Base-by-base conservation (phyloP, 2,329 filamentous ascomycete genomes). In the Colletotrichum sp. region DNA sequence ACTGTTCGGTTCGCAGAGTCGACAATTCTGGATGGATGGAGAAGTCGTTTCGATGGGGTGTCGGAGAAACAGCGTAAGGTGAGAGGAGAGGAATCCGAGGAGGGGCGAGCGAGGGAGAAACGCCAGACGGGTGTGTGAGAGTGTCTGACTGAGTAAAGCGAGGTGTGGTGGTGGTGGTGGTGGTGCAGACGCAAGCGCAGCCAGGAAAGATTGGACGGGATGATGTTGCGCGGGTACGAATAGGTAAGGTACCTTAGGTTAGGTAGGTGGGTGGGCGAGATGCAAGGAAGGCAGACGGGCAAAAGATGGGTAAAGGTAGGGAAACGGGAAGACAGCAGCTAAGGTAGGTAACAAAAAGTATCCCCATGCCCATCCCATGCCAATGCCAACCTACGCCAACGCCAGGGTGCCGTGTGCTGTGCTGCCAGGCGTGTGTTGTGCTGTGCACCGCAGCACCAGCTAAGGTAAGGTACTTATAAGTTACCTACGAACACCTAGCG, bases 101-200 rank as follows among this genome's bases (percentile, higher is more conserved):
- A 72, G 73, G 55, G 38, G 63, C 58, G 30, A 63, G 21, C 30
- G n/a, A 63, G 61, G 30, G 48, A 66, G 48, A 28, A 74, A 66
- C 38, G 32, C 55, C 38, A 60, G 32, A 36, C 15, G 38, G 26
- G 58, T 38, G 34, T 24, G 43, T 12, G 38, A 24, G 36, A 52
- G 43, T 75, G 69, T 67, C 63, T 75, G 72, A 72, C 68, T 67
- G 72, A 67, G 61, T 38, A 34, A 38, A 32, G 30, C 38, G 9
- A 24, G 52, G 60, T 32, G 61, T 60, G 60, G 67, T 71, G 48
- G 71, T 60, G 60, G 67, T 71, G 48, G 71, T 70, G 71, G 67
- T 70, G 58, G 71, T 71, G 67, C 61, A 65, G 24, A 28, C 32
- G 67, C 28, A 69, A 48, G 61, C 24, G 55, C n/a, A 58, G 48